Base-by-base conservation (phyloP, 768 basidiomycete species). In the Mycena floridula region DNA sequence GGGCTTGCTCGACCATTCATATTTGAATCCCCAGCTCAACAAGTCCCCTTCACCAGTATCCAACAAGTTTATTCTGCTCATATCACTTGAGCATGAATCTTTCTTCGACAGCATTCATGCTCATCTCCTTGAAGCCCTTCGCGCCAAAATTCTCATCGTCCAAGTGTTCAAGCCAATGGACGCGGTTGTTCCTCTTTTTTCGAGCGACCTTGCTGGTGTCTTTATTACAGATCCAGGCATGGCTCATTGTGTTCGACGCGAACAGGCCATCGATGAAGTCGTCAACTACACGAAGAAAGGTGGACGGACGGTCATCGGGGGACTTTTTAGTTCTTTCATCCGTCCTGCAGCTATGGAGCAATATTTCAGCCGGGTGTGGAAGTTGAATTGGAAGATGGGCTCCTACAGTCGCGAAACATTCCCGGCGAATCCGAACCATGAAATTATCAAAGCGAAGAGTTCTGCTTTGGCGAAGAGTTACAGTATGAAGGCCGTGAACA, bases 401-500 rank as follows among this genome's bases (percentile, higher is more conserved):
- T 59, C 60, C 3, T 74, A 73, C 45, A 57, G 22, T 12, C 28
- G 28, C 9, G 28, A 30, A n/a, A 69, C 63, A 1, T 66, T 68
- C 54, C 47, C 46, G 4, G 47, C 61, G 28, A 70, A 71, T 30
- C 46, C 57, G 13, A 36, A 37, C 2, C 62, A 65, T 35, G 54
- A 59, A 12, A 23, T 66, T 4, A 60, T 56, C 0, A 58, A 56
- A 46, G 43, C 45, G 5, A 68, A 65, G 43, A 56, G 61, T 0
- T 58, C 57, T 2, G n/a, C n/a, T n/a, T 50, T 69, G 6, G 43
- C 40, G 3, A 18, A 37, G 4, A 56, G 61, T 1, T 69, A 66
- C 52, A 71, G 68, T 51, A 72, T 72, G 69, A 73, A 72, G 51
- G 61, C 67, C 0, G 50, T 69, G 4, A 63, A 68, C 44, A 43